Evolutionary conservation across 1,284 basidiomycete species (phyloP), one percentile per base, ranked within the genome.

Genomic region (Cystobasidiaceae sp.): DNA sequence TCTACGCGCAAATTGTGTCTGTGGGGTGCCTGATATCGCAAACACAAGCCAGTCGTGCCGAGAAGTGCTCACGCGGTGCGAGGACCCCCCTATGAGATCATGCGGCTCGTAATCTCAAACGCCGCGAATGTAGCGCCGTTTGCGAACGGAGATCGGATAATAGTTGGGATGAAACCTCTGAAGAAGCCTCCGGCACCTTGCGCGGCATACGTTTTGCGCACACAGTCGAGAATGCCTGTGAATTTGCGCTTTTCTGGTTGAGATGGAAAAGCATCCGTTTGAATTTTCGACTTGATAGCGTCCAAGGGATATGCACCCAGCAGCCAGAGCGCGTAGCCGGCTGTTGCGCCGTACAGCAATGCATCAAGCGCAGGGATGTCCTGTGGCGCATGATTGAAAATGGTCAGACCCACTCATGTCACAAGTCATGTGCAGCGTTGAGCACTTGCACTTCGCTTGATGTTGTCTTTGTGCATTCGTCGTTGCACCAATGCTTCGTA

Each of bases 41-140:
- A n/a, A n/a, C n/a, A n/a, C n/a, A n/a, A n/a, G n/a, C n/a, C n/a
- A n/a, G n/a, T n/a, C n/a, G n/a, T n/a, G n/a, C n/a, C n/a, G n/a
- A n/a, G n/a, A n/a, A n/a, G n/a, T n/a, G n/a, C n/a, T n/a, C n/a
- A n/a, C n/a, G n/a, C n/a, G n/a, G n/a, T n/a, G n/a, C n/a, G n/a
- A n/a, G n/a, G n/a, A n/a, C 83, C 54, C 89, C 85, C 75, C 87
- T 83, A 74, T 23, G 61, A 55, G 41, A 64, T 64, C 43, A 55
- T 55, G 15, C 77, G 68, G 78, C 79, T 90, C 33, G 89, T 89
- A 78, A 93, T 81, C 80, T 94, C 91, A 74, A 92, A 93, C 2
- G 89, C 91, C 63, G 93, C 83, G 82, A 94, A 94, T 0, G 91
- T 96, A 2, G 89, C 89, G 34, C 90, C 91, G 74, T 96, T 96